Percentiles rank a stretch among this genome's conserved stretches.
These are phyloP conservation scores for Mycena epipterygia DNA, from an alignment of 768 basidiomycete species.

Conservation along the genomic window DNA sequence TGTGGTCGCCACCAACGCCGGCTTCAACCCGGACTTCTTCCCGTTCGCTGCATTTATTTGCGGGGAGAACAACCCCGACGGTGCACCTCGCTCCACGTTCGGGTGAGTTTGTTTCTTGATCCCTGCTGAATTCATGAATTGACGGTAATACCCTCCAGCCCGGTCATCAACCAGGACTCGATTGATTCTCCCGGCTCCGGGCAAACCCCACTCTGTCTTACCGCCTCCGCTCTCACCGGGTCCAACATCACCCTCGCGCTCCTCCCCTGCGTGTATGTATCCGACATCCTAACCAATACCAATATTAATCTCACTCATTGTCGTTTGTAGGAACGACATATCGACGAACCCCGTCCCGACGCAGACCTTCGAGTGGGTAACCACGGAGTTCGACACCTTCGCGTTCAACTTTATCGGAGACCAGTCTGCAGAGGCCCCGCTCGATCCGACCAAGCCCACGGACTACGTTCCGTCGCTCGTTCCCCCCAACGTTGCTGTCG, in stretches of 20 bases:
- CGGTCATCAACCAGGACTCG: background rate
- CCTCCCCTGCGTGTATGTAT: background rate
- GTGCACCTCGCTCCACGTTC: background rate
- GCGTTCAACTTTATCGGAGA: background rate
- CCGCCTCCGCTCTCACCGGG: background rate
- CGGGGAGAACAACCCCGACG: background rate
- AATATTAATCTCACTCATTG: no score
- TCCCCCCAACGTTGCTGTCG: background rate
- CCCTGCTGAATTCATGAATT: background rate
- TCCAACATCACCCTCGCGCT: constrained; percentile 8
- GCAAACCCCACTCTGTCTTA: background rate
- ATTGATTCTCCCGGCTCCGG: background rate
- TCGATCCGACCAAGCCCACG: background rate
- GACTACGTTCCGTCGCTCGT: constrained; percentile 4
- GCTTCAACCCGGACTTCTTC: background rate
- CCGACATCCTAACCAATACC: background rate
- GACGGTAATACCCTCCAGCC: background rate
- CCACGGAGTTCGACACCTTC: background rate
- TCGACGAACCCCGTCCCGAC: background rate
- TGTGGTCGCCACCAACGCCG: background rate
- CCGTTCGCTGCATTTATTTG: background rate
- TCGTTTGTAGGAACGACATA: background rate
- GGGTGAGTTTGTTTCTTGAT: constrained; percentile 5
- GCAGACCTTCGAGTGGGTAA: constrained; percentile 14
- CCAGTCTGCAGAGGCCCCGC: background rate